A percentile compares a stretch with the other conserved stretches of the same genome.
These are phyloP conservation scores for Cucumis variabilis DNA, from an alignment of 331 rosid species.

Conservation along the genomic window DNA sequence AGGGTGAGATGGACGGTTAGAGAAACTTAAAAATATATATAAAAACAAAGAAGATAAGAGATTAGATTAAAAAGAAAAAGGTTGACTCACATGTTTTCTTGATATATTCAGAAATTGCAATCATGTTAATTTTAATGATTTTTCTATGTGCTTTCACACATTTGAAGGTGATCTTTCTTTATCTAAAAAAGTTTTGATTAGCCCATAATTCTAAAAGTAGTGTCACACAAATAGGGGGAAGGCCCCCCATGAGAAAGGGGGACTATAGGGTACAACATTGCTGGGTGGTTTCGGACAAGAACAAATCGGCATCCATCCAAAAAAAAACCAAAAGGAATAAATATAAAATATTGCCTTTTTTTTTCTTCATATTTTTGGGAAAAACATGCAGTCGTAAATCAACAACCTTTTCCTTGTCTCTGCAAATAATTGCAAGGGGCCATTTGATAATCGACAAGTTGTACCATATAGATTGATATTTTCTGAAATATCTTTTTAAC, in stretches of 20 bases:
- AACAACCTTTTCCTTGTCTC: background rate
- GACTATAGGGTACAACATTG: background rate
- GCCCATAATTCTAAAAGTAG: background rate
- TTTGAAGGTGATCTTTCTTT: too few species aligned
- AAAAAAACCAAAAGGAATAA: conserved; percentile 20
- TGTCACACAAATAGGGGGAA: background rate
- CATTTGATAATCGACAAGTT: background rate
- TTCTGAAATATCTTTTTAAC: too few species aligned
- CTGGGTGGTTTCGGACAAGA: background rate
- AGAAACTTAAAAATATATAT: too few species aligned
- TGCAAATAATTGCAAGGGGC: background rate
- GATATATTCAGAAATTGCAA: too few species aligned
- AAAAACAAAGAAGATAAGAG: too few species aligned
- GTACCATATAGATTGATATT: background rate
- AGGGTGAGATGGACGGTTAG: too few species aligned
- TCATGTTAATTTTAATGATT: too few species aligned
- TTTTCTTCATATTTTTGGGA: background rate
- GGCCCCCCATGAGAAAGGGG: background rate
- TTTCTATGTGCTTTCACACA: too few species aligned
- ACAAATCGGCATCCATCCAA: background rate
- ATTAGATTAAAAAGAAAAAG: too few species aligned
- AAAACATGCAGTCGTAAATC: conserved; percentile 1
- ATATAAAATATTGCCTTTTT: background rate
- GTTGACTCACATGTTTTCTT: too few species aligned
- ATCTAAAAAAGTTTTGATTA: background rate